These are phyloP conservation scores for Schizosaccharomyces versatilis DNA, from an alignment of 1,139 yeast species.

Conservation along the genomic window DNA sequence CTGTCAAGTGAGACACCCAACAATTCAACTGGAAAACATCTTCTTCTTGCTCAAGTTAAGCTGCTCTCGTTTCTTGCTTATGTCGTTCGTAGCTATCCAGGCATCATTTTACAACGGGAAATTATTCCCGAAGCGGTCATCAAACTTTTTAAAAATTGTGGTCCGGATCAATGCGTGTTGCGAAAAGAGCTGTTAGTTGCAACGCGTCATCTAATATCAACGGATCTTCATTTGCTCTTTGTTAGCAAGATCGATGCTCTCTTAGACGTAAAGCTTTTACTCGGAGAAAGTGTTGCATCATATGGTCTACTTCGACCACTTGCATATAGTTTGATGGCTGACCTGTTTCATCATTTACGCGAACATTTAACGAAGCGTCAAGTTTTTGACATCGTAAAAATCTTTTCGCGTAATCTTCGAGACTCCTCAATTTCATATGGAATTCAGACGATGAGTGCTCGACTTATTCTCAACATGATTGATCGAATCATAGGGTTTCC, in stretches of 20 bases:
- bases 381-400: conserved; percentile 68
- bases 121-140: conserved; percentile 72
- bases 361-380: conserved; percentile 64
- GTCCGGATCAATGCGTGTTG: conserved; percentile 82
- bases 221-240: conserved; percentile 63
- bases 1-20: conserved; percentile 20
- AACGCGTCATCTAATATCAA: conserved; percentile 76
- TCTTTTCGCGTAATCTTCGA: conserved; percentile 60
- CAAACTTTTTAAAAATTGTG: conserved; percentile 78
- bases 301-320: conserved; percentile 66
- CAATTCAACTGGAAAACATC: conserved; percentile 65
- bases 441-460: conserved; percentile 94
- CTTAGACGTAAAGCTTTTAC: conserved; percentile 65
- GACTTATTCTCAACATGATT: conserved; percentile 61
- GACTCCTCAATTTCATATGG: conserved; percentile 71
- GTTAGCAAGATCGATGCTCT: conserved; percentile 66
- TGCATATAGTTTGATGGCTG: conserved; percentile 92
- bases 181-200: conserved; percentile 86
- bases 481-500: conserved; percentile 74
- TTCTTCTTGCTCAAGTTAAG: conserved; percentile 80
- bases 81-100: conserved; percentile 67
- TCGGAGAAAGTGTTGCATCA: conserved; percentile 84
- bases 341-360: conserved; percentile 79
- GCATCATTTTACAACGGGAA: conserved; percentile 42
- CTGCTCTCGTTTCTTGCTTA: conserved; percentile 91